A percentile compares a stretch with the other conserved stretches of the same genome.
These are phyloP conservation scores for Ascocoryne sarcoides DNA, from an alignment of 2,329 filamentous ascomycete species.

Conservation along the genomic window DNA sequence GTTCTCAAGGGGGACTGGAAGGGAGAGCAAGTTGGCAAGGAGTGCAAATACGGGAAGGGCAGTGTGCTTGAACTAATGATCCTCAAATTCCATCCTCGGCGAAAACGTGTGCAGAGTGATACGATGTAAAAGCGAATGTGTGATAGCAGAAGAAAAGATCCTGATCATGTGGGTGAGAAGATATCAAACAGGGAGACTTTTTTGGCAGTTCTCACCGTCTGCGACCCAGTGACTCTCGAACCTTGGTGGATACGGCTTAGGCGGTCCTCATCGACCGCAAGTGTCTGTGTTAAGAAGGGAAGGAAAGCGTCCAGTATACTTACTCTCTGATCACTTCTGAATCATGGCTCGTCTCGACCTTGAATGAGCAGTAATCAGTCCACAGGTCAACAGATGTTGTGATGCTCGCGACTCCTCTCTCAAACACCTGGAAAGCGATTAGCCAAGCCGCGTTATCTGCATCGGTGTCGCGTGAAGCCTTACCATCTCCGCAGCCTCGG, in stretches of 20 bases:
- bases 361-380: constrained; percentile 96
- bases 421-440: constrained; percentile 61
- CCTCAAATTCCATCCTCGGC: constrained; percentile 37
- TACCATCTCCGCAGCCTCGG: constrained; percentile 96
- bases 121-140: constrained; percentile 35
- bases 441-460: constrained; percentile 16
- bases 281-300: constrained; percentile 49
- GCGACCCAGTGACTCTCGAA: constrained; percentile 36
- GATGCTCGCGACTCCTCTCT: constrained; percentile 88
- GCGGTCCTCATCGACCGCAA: constrained; percentile 19
- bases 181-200: constrained; percentile 47
- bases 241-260: constrained; percentile 15
- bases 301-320: constrained; percentile 66
- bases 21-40: constrained; percentile 33
- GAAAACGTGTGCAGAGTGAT: constrained; percentile 29
- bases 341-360: constrained; percentile 94
- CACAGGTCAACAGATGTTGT: constrained; percentile 91
- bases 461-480: constrained; percentile 20
- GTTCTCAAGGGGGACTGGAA: constrained; percentile 12
- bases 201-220: constrained; percentile 66
- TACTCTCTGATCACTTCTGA: constrained; percentile 98
- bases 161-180: constrained; percentile 60
- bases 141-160: constrained; percentile 44
- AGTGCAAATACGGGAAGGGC: constrained; percentile 54
- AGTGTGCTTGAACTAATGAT: constrained; percentile 43